phyloP scores from a whole-genome alignment of 164 flowering plant species.

The Hamamelis virginiana region DNA sequence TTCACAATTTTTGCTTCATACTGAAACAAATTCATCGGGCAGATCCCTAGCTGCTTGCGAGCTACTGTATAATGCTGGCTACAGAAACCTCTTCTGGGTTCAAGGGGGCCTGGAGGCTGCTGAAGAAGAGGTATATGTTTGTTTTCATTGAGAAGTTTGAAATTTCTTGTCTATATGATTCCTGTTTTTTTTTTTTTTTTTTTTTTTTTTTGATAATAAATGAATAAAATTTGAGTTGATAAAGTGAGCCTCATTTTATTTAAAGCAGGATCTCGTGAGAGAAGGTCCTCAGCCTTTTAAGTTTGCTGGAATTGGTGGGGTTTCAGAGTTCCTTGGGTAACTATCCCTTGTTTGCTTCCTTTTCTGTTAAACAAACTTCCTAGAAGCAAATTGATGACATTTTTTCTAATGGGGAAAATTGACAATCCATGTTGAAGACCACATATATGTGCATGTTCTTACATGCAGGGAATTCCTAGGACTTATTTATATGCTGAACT shows the following conservation, averaged over 20 bases:
- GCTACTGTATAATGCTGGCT: slow-evolving; percentile 82
- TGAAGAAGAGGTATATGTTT: slow-evolving; percentile 79
- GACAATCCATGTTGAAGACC: no score
- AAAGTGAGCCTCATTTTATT: background rate
- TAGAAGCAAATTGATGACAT: background rate
- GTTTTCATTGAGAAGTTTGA: background rate
- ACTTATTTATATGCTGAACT: no score
- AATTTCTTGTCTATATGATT: background rate
- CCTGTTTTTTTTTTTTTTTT: background rate
- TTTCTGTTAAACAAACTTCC: background rate
- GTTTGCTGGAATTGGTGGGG: slow-evolving; percentile 93
- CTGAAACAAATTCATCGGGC: slow-evolving; percentile 18
- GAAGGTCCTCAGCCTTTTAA: slow-evolving; percentile 91
- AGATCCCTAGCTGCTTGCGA: slow-evolving; percentile 99
- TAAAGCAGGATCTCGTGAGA: slow-evolving; percentile 75
- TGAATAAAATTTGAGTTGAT: background rate
- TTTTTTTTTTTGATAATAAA: background rate
- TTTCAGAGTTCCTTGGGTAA: slow-evolving; percentile 97
- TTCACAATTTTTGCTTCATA: background rate
- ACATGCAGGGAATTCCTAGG: no score
- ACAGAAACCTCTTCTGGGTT: slow-evolving; percentile 87
- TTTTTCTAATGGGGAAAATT: background rate
- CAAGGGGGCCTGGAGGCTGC: slow-evolving; percentile 96
- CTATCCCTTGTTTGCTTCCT: slow-evolving; percentile 2
- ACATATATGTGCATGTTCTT: no score